These are phyloP conservation scores for Gelatoporia subvermispora DNA, from an alignment of 768 basidiomycete genomes.

Conservation along the genomic window DNA sequence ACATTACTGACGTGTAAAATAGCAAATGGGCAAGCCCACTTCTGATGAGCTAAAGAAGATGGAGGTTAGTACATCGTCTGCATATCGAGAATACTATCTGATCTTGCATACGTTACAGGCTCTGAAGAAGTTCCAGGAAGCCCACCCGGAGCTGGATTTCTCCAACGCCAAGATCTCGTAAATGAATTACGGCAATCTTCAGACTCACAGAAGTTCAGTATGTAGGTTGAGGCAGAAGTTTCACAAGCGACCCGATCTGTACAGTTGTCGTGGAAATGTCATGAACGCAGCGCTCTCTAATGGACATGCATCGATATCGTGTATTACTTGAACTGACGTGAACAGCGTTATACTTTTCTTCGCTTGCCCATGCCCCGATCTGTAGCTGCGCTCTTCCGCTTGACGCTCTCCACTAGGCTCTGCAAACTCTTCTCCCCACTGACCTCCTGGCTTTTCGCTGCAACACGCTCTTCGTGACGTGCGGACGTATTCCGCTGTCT, in stretches of 20 bases:
- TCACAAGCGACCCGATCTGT: too few relatives aligned
- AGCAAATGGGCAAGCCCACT: slow-evolving; percentile 96
- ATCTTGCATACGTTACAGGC: slow-evolving; percentile 39
- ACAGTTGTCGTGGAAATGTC: too few relatives aligned
- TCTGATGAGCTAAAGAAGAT: slow-evolving; percentile 91
- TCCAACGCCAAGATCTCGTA: slow-evolving; percentile 86
- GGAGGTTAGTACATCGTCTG: slow-evolving; percentile 50
- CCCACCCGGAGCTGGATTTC: slow-evolving; percentile 93
- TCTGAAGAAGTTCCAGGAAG: slow-evolving; percentile 81
- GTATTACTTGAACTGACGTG: not conserved
- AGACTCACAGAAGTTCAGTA: not conserved
- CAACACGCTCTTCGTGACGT: slow-evolving; percentile 3
- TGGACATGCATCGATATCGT: not conserved
- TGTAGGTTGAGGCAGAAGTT: not conserved
- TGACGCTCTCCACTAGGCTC: slow-evolving; percentile 80
- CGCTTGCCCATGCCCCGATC: slow-evolving; percentile 35
- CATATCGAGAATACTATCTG: not conserved
- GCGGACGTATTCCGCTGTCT: slow-evolving; percentile 39
- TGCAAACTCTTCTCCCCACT: slow-evolving; percentile 40
- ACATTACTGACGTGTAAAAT: slow-evolving; percentile 8
- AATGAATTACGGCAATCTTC: not conserved
- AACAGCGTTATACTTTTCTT: slow-evolving; percentile 24
- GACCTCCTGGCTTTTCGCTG: slow-evolving; percentile 3
- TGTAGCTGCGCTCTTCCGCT: slow-evolving; percentile 57
- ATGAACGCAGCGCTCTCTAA: too few relatives aligned